These are phyloP conservation scores for Monosporascus sp. DNA, from an alignment of 2,329 filamentous ascomycete genomes.

Conservation along the genomic window DNA sequence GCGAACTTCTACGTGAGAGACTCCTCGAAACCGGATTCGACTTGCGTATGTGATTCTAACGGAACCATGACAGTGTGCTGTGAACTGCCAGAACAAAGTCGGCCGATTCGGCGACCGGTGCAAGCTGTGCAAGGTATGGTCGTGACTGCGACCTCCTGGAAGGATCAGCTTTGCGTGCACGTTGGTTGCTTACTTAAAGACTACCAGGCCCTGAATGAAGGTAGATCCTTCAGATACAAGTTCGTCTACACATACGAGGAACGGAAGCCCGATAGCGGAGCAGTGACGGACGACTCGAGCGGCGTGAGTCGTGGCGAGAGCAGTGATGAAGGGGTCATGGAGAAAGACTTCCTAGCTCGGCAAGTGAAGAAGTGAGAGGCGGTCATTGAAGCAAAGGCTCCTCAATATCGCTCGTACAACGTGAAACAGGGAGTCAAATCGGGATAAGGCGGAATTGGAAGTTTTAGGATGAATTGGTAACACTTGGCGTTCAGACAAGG, in stretches of 20 bases:
- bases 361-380: too few relatives aligned
- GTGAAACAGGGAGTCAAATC: too few relatives aligned
- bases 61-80: slow-evolving; percentile 10
- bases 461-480: too few relatives aligned
- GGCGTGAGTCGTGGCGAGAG: not conserved
- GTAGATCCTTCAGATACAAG: slow-evolving; percentile 13
- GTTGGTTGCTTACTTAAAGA: not conserved
- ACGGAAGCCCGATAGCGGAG: slow-evolving; percentile 8
- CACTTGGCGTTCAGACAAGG: too few relatives aligned
- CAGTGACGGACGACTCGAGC: slow-evolving; percentile 1
- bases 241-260: slow-evolving; percentile 6
- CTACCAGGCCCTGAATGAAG: slow-evolving; percentile 20
- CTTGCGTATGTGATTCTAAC: not conserved
- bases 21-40: not conserved
- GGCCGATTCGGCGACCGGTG: slow-evolving; percentile 23
- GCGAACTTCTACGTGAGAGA: slow-evolving; percentile 24
- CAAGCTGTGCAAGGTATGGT: slow-evolving; percentile 19
- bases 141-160: not conserved
- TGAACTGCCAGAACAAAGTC: slow-evolving; percentile 25
- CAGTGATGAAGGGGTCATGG: not conserved
- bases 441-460: too few relatives aligned
- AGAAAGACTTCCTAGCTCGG: not conserved
- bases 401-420: too few relatives aligned
- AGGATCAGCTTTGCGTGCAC: not conserved
- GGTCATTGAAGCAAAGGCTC: too few relatives aligned